Evolutionary conservation across 2,329 filamentous ascomycete species (phyloP).

Genomic region (Fusarium verticillioides): DNA sequence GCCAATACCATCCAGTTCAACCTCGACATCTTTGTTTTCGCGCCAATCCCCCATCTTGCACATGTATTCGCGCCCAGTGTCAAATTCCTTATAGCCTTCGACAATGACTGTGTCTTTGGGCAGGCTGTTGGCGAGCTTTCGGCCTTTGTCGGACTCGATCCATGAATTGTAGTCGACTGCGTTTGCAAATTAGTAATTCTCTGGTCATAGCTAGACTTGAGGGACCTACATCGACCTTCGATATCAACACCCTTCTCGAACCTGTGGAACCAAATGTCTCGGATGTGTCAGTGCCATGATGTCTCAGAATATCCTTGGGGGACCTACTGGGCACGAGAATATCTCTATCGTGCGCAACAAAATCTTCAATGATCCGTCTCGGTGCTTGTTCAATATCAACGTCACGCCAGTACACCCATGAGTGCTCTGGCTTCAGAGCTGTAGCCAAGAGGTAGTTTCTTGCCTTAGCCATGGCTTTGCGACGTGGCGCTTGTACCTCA

Average conservation of each 20-base stretch:
- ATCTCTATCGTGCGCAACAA: constrained; percentile 92
- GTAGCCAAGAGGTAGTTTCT: constrained; percentile 90
- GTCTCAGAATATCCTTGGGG: not conserved
- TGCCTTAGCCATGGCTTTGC: constrained; percentile 89
- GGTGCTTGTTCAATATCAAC: constrained; percentile 96
- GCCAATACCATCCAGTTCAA: constrained; percentile 93
- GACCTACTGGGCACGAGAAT: constrained; percentile 91
- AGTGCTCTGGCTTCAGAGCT: constrained; percentile 90
- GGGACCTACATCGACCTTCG: constrained; percentile 86
- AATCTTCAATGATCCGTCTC: constrained; percentile 88
- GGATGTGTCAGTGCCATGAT: constrained; percentile 42
- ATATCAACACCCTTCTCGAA: constrained; percentile 85
- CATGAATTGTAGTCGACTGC: constrained; percentile 98
- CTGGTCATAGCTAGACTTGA: not conserved
- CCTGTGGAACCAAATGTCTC: constrained; percentile 97
- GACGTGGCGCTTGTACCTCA: constrained; percentile 85
- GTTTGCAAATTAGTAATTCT: constrained; percentile 19
- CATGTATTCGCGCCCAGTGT: constrained; percentile 91
- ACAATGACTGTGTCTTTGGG: constrained; percentile 86
- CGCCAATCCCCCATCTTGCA: constrained; percentile 92
- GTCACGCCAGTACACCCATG: constrained; percentile 99
- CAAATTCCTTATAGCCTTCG: constrained; percentile 94
- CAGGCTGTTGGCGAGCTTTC: constrained; percentile 77
- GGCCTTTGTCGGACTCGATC: constrained; percentile 90
- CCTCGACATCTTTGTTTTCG: constrained; percentile 89